Evolutionary conservation across 2,329 filamentous ascomycete species (phyloP).

Genomic region (Colletotrichum echinochloae): DNA sequence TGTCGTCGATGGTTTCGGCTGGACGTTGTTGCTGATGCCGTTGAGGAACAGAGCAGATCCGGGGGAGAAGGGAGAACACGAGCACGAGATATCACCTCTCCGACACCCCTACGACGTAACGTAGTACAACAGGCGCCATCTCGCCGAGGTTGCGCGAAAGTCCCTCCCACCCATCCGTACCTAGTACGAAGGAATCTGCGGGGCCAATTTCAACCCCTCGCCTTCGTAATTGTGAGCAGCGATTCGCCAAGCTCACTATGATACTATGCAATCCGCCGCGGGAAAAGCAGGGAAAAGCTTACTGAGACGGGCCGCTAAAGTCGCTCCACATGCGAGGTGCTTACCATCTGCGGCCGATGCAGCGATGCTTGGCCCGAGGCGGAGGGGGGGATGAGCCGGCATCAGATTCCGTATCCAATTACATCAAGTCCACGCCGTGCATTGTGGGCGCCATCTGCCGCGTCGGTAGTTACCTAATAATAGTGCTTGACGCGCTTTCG

Average conservation of each 20-base stretch:
- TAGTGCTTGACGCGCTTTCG: not conserved
- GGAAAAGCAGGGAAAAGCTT: not conserved
- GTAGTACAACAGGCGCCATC: not conserved
- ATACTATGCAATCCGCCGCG: not conserved
- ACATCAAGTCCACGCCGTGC: not conserved
- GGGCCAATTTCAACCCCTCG: not conserved
- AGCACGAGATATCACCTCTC: not conserved
- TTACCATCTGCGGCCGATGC: conserved; percentile 1
- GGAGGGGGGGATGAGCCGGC: not conserved
- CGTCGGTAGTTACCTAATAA: not conserved
- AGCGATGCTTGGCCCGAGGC: too few relatives aligned
- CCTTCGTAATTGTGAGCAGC: not conserved
- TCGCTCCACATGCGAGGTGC: conserved; percentile 12
- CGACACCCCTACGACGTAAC: not conserved
- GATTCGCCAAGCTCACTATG: not conserved
- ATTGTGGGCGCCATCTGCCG: not conserved
- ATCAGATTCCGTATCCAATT: not conserved
- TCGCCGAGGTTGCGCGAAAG: not conserved
- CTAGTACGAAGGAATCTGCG: not conserved
- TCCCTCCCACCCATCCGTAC: too few relatives aligned
- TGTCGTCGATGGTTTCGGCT: not conserved
- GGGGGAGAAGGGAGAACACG: not conserved
- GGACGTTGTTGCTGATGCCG: not conserved
- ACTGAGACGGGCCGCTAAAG: not conserved
- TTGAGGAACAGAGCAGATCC: not conserved